Base-by-base conservation (phyloP, 345 rosid genomes). In the Camelina laxa region DNA sequence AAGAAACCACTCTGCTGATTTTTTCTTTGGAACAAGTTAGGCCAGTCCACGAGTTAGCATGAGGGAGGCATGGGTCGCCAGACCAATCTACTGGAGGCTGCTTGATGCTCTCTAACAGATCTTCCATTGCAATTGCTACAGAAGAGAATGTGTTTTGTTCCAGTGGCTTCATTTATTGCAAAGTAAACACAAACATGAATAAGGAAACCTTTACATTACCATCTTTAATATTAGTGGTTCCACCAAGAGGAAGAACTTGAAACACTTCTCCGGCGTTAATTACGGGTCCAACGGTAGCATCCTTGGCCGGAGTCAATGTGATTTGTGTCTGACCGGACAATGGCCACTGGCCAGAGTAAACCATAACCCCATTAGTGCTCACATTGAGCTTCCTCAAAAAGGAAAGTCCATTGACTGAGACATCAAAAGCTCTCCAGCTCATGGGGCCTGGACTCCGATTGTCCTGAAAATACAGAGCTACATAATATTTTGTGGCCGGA, bases 1-100 rank as follows among this genome's bases (percentile, higher is more conserved):
- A 36, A 42, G 85, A 50, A 59, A 80, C 62, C 42, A 92, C 85
- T 84, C 97, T 82, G 15, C 85, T 70, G 42, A 69, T n/a, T 42
- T 65, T 66, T 60, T 84, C 87, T 27, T 74, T 66, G 67, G 92
- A 85, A 77, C 99, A 95, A 50, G 85, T 35, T 67, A 95, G 81
- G 27, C 99, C 99, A 19, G 97, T 90, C 99, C 97, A 95, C 1
- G 97, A 88, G 76, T 90, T 79, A 19, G 80, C 79, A 3, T 19
- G 69, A 79, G 99, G 99, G 67, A 90, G 80, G 82, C 99, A 95
- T 9, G 99, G 97, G 80, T 95, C 97, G 0, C 97, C 97, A 1
- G 45, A 78, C 99, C 99, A 92, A 78, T 92, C 97, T 14, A 84
- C 33, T 5, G 93, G 97, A 3, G 89, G 89, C 70, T 85, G 80